phyloP scores from a whole-genome alignment of 2,329 filamentous ascomycete genomes.

The Clonostachys byssicola region DNA sequence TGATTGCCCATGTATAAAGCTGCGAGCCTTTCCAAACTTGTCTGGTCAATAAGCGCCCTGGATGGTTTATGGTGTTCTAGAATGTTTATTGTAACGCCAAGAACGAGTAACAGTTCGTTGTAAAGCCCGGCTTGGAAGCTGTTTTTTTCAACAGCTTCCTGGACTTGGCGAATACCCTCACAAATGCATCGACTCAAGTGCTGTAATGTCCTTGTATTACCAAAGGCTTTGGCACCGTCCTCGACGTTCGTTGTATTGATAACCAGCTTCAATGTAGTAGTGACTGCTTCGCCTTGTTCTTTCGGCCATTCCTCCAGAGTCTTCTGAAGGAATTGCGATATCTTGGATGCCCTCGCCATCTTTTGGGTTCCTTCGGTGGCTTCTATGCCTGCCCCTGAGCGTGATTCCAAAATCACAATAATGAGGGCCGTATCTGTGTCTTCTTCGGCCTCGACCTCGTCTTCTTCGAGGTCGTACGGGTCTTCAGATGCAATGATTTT shows the following conservation, averaged over 20 bases:
- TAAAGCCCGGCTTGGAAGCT: slow-evolving; percentile 47
- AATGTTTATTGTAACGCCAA: slow-evolving; percentile 85
- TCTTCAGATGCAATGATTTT: slow-evolving; percentile 6
- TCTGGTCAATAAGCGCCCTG: slow-evolving; percentile 29
- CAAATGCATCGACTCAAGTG: slow-evolving; percentile 45
- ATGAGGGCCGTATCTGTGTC: slow-evolving; percentile 37
- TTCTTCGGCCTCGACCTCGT: slow-evolving; percentile 7
- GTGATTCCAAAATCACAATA: slow-evolving; percentile 28
- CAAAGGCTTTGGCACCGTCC: slow-evolving; percentile 65
- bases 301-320: slow-evolving; percentile 21
- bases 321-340: slow-evolving; percentile 15
- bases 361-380: slow-evolving; percentile 2
- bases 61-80: slow-evolving; percentile 70
- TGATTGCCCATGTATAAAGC: slow-evolving; percentile 65
- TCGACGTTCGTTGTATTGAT: slow-evolving; percentile 87
- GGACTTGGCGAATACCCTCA: slow-evolving; percentile 41
- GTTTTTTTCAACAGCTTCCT: slow-evolving; percentile 41
- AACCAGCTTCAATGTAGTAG: slow-evolving; percentile 51
- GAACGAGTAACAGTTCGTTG: slow-evolving; percentile 70
- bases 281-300: slow-evolving; percentile 12
- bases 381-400: slow-evolving; percentile 21
- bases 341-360: too few relatives aligned
- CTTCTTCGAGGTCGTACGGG: slow-evolving; percentile 4
- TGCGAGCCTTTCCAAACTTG: slow-evolving; percentile 55
- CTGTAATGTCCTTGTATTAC: slow-evolving; percentile 50